These are phyloP conservation scores for Ogataea paradorogensis DNA, from an alignment of 805 yeast species.

Conservation along the genomic window DNA sequence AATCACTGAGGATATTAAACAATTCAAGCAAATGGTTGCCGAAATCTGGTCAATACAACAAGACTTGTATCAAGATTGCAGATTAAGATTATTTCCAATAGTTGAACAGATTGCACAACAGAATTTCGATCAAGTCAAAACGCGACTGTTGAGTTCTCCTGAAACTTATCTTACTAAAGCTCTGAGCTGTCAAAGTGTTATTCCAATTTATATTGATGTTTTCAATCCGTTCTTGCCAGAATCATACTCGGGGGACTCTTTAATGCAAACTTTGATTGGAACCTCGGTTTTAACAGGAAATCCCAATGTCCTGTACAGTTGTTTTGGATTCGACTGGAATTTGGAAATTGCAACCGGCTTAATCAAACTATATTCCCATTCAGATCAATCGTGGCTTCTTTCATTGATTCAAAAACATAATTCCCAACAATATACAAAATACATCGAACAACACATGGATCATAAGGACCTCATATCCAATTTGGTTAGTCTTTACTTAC, in stretches of 20 bases:
- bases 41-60: slow-evolving; percentile 6
- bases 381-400: slow-evolving; percentile 1
- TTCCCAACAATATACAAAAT: not conserved
- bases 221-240: slow-evolving; percentile 1
- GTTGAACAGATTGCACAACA: slow-evolving; percentile 1
- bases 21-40: not conserved
- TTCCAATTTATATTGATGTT: slow-evolving; percentile 2
- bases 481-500: not conserved
- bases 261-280: slow-evolving; percentile 2
- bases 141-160: not conserved
- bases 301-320: not conserved
- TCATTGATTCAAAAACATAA: not conserved
- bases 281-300: slow-evolving; percentile 2
- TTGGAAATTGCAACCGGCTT: not conserved
- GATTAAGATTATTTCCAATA: slow-evolving; percentile 2
- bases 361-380: not conserved
- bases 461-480: not conserved
- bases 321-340: slow-evolving; percentile 5
- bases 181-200: not conserved
- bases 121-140: not conserved
- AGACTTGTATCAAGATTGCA: slow-evolving; percentile 1
- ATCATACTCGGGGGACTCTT: not conserved
- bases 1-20: not conserved
- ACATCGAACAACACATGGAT: not conserved
- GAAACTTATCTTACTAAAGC: slow-evolving; percentile 1